A percentile compares a stretch with the other conserved stretches of the same genome.
phyloP scores from a whole-genome alignment of 2,329 filamentous ascomycete genomes.

The Talaromyces piceae region DNA sequence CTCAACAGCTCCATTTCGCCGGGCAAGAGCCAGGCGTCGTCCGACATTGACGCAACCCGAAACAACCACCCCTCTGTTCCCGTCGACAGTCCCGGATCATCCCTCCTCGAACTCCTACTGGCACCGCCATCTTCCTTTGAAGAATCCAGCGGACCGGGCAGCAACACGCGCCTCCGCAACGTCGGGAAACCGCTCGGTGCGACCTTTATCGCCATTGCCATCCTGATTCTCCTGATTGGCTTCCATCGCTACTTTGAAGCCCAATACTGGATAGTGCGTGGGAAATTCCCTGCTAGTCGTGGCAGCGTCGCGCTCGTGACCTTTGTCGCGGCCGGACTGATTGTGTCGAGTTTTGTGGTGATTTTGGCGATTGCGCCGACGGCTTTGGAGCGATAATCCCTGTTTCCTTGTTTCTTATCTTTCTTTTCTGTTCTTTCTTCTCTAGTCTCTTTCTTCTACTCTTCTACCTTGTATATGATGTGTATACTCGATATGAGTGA shows the following conservation, averaged over 20 bases:
- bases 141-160: neutral
- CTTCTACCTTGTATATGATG: no score
- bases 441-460: no score
- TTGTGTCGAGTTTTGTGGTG: constrained; percentile 53
- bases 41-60: neutral
- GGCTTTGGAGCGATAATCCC: constrained; percentile 22
- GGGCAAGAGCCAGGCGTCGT: neutral
- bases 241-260: constrained; percentile 61
- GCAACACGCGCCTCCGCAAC: constrained; percentile 34
- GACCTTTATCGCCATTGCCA: constrained; percentile 56
- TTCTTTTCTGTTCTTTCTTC: no score
- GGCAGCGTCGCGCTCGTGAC: constrained; percentile 55
- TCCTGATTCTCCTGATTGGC: constrained; percentile 54
- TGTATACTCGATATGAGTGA: no score
- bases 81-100: neutral
- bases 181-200: constrained; percentile 57
- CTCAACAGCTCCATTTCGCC: constrained; percentile 45
- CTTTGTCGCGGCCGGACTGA: constrained; percentile 48
- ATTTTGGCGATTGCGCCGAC: constrained; percentile 49
- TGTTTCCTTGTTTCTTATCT: neutral
- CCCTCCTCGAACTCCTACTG: constrained; percentile 10
- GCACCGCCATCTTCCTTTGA: neutral
- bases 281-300: constrained; percentile 58
- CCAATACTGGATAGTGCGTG: constrained; percentile 59
- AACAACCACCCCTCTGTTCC: neutral